These are phyloP conservation scores for Geotrichum cucujoidarum DNA, from an alignment of 1,139 yeast species.

Conservation along the genomic window DNA sequence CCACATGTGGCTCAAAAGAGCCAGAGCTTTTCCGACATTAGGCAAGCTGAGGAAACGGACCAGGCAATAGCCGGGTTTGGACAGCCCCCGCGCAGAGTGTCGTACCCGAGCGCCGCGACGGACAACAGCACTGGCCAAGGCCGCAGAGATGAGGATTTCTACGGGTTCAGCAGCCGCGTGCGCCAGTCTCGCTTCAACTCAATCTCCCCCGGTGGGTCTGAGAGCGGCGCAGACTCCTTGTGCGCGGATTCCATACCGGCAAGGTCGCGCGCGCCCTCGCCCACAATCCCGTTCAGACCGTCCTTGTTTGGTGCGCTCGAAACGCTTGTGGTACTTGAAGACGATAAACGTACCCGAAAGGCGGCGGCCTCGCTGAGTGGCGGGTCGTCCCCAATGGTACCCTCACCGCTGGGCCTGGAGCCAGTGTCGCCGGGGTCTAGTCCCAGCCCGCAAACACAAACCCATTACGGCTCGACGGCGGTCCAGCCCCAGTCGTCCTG, in stretches of 20 bases:
- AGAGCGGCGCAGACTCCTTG: neutral
- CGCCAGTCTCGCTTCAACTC: neutral
- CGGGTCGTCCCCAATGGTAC: neutral
- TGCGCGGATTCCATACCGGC: neutral
- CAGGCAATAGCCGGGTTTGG: too few species aligned
- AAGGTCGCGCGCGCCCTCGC: conserved; percentile 9
- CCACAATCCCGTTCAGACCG: conserved; percentile 37
- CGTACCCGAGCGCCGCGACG: too few species aligned
- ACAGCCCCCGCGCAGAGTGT: too few species aligned
- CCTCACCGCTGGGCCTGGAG: neutral
- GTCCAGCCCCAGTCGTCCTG: too few species aligned
- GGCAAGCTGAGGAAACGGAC: too few species aligned
- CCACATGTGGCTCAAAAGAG: neutral
- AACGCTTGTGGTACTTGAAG: conserved; percentile 32
- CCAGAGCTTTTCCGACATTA: neutral
- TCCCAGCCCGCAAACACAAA: neutral
- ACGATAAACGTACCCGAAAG: neutral
- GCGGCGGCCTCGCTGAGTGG: neutral
- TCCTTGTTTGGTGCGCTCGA: conserved; percentile 45
- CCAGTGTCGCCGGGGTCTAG: neutral
- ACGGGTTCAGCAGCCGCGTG: neutral
- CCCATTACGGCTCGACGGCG: neutral
- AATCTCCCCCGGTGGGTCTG: neutral
- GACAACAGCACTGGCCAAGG: too few species aligned
- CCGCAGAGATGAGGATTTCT: neutral